Evolutionary conservation across 306 rosid species (phyloP), one percentile per base, ranked within the genome.

Genomic region (Quercus mongolica): DNA sequence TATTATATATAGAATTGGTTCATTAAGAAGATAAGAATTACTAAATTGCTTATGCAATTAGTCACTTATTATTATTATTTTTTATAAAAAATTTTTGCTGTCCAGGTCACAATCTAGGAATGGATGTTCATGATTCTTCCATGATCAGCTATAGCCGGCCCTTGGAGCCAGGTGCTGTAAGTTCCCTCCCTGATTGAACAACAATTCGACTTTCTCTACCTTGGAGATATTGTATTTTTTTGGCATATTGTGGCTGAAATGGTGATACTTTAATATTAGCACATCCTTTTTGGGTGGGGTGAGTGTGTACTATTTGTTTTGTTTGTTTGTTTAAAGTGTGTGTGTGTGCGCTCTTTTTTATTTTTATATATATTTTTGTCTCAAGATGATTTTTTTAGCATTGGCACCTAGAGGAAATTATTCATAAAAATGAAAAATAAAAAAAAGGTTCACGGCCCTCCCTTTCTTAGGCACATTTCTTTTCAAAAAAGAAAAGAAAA

Each of bases 141-240:
- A 86, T 11, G 78, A 62, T 95, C 83, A 87, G 87, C 85, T 88
- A 81, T 62, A 92, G 87, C 80, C 56, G 80, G 65, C 88, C 91
- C 51, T 85, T 95, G 88, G 87, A 90, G 93, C 95, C 99, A 62
- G 97, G 99, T 83, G 93, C 87, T 84, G 99, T 95, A 95, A 91
- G 99, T 92, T 84, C 25, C 79, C 80, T 82, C 71, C 83, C 73
- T 41, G 78, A 79, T 78, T 19, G 17, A 69, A 79, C 81, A 69
- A 69, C 62, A 70, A 49, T 73, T 83, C 19, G 4, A 30, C 69
- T 67, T 71, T 70, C 68, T 58, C 64, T 71, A 28, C 73, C 52
- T 54, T 65, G 15, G 46, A 58, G 64, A 21, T 58, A n/a, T 25
- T 58, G 64, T 58, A 58, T 12, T 10, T n/a, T 58, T 12, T 4